A percentile compares a stretch with the other conserved stretches of the same genome.
These are phyloP conservation scores for Capsicum rhomboideum DNA, from an alignment of 257 asterid species.

Conservation along the genomic window DNA sequence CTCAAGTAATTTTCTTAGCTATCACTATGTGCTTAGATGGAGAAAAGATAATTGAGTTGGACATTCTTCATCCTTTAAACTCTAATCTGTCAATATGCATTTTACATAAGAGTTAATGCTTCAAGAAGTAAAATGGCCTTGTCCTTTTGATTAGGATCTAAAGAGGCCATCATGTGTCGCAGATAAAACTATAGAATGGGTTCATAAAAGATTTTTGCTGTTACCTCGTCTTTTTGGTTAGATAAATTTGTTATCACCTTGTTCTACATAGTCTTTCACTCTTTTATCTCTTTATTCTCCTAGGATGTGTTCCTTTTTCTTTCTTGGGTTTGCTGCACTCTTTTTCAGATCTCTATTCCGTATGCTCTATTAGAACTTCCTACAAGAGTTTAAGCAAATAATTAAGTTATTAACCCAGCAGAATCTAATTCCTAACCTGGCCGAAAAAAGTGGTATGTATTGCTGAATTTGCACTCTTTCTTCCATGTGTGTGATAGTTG, in stretches of 20 bases:
- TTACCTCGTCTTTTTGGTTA: background rate
- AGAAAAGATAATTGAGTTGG: background rate
- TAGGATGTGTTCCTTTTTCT: background rate
- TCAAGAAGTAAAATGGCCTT: background rate
- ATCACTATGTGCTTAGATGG: background rate
- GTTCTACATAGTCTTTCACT: background rate
- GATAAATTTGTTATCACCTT: background rate
- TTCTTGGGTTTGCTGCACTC: background rate
- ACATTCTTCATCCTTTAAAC: background rate
- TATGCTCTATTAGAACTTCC: background rate
- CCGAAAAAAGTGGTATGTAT: background rate
- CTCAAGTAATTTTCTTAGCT: constrained; percentile 36
- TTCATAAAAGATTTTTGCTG: background rate
- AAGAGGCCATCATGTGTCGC: background rate
- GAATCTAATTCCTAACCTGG: background rate
- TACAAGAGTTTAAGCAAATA: background rate
- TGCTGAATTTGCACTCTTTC: background rate
- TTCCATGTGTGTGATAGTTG: background rate
- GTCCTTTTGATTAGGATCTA: background rate
- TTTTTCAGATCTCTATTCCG: background rate
- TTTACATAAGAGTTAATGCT: background rate
- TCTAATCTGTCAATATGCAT: background rate
- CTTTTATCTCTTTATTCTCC: background rate
- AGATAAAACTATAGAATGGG: background rate
- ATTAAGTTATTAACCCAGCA: background rate